Conservation (phyloP, 2,329 filamentous ascomycete genomes). For the Neobulgaria alba region DNA sequence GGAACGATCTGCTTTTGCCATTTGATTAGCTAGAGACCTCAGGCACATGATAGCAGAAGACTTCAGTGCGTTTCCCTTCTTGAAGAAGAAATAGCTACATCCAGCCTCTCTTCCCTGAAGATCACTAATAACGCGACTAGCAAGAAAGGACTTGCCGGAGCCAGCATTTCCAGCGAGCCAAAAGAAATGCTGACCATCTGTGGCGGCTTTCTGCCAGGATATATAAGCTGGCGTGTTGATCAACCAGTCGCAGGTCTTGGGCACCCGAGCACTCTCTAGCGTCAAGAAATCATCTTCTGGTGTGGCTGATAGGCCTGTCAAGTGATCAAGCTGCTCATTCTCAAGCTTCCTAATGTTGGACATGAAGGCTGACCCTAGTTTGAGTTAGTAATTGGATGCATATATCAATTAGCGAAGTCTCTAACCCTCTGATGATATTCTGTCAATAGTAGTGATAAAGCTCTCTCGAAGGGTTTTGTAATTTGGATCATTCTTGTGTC, state of each 20-base stretch:
- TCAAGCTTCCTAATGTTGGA: background rate
- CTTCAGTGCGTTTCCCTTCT: constrained; percentile 13
- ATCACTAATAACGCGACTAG: constrained; percentile 14
- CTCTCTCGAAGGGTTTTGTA: constrained; percentile 13
- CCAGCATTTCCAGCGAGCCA: constrained; percentile 26
- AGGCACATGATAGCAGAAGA: constrained; percentile 12
- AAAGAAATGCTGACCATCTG: constrained; percentile 10
- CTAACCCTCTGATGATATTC: background rate
- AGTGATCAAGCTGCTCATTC: constrained; percentile 5
- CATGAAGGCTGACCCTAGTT: background rate
- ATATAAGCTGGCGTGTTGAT: constrained; percentile 22
- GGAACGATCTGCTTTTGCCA: constrained; percentile 22
- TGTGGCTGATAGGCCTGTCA: constrained; percentile 14
- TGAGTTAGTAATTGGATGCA: background rate
- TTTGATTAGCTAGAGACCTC: constrained; percentile 29
- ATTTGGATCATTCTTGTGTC: constrained; percentile 11
- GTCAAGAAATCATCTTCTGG: constrained; percentile 24
- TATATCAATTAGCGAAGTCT: too few relatives aligned
- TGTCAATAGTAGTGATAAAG: constrained; percentile 2
- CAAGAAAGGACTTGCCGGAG: constrained; percentile 19
- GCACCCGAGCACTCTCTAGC: constrained; percentile 14
- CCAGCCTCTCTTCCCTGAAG: constrained; percentile 6
- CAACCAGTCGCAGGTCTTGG: constrained; percentile 28
- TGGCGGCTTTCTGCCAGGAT: constrained; percentile 25
- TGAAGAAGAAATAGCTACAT: constrained; percentile 24